Evolutionary conservation across 306 rosid genomes (phyloP).

Genomic region (Myrica gale): DNA sequence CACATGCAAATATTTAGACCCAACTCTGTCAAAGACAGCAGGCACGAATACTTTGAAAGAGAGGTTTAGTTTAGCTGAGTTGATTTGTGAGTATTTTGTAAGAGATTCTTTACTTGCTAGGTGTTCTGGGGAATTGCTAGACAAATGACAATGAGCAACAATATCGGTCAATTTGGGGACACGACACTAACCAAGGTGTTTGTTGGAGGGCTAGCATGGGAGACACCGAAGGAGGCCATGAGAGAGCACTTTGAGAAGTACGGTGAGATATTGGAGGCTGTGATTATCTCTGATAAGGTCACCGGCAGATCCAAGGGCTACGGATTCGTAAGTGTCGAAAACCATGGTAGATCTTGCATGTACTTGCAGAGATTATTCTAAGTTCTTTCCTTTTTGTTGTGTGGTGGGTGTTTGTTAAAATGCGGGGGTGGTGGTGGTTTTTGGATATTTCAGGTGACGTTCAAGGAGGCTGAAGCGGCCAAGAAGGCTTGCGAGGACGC

Average conservation of each 20-base stretch:
- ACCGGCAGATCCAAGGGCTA: slow-evolving; percentile 96
- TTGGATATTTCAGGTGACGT: slow-evolving; percentile 51
- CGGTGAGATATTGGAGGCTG: slow-evolving; percentile 87
- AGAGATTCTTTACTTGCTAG: no score
- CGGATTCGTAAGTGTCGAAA: slow-evolving; percentile 61
- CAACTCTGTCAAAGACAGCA: background rate
- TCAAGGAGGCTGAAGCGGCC: slow-evolving; percentile 75
- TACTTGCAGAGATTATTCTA: background rate
- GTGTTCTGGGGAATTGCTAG: slow-evolving; percentile 2
- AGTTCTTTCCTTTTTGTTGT: background rate
- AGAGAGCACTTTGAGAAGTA: slow-evolving; percentile 63
- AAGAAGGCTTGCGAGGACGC: slow-evolving; percentile 88
- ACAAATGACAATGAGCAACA: slow-evolving; percentile 38
- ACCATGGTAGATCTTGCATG: background rate
- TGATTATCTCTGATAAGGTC: slow-evolving; percentile 74
- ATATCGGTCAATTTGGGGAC: slow-evolving; percentile 58
- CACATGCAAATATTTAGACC: background rate
- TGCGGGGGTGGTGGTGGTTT: background rate
- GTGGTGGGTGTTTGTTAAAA: background rate
- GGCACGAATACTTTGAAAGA: background rate
- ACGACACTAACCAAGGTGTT: slow-evolving; percentile 79
- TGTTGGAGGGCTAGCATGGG: slow-evolving; percentile 89
- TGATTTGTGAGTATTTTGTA: background rate
- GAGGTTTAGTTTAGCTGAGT: background rate
- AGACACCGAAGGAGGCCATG: slow-evolving; percentile 75